Evolutionary conservation across 1,139 yeast species (phyloP).

Genomic region (Hanseniaspora gamundiae): DNA sequence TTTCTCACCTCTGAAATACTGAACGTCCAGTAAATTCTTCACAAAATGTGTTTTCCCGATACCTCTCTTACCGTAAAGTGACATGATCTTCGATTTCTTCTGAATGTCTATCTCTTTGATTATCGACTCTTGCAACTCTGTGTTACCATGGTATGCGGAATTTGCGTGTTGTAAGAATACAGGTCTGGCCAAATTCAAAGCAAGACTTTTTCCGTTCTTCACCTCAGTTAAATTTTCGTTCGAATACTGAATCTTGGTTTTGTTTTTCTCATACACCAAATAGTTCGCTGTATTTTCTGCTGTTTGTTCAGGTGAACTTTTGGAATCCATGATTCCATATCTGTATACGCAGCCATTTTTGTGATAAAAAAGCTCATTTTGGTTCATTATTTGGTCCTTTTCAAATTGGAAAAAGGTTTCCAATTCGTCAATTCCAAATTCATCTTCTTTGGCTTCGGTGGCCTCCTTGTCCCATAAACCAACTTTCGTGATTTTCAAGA

Average conservation of each 20-base stretch:
- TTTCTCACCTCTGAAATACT: conserved; percentile 30
- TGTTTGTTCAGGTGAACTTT: not conserved
- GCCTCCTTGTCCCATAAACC: not conserved
- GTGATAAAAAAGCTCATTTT: no score
- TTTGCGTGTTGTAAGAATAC: not conserved
- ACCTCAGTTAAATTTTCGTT: not conserved
- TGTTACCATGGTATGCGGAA: not conserved
- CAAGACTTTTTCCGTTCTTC: no score
- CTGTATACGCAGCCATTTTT: no score
- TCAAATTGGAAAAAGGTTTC: no score
- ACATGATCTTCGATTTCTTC: conserved; percentile 31
- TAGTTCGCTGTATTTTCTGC: no score
- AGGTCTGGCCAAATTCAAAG: no score
- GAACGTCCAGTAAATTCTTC: conserved; percentile 32
- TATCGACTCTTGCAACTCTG: not conserved
- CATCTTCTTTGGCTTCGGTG: no score
- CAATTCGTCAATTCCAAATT: no score
- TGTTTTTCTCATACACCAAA: not conserved
- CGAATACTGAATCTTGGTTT: not conserved
- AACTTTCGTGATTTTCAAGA: not conserved
- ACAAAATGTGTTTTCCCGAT: conserved; percentile 59
- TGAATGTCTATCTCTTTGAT: not conserved
- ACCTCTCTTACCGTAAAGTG: conserved; percentile 67
- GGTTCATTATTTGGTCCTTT: no score
- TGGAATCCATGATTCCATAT: not conserved